Conservation (phyloP, 805 yeast species). For the Kodamaea fukazawae region DNA sequence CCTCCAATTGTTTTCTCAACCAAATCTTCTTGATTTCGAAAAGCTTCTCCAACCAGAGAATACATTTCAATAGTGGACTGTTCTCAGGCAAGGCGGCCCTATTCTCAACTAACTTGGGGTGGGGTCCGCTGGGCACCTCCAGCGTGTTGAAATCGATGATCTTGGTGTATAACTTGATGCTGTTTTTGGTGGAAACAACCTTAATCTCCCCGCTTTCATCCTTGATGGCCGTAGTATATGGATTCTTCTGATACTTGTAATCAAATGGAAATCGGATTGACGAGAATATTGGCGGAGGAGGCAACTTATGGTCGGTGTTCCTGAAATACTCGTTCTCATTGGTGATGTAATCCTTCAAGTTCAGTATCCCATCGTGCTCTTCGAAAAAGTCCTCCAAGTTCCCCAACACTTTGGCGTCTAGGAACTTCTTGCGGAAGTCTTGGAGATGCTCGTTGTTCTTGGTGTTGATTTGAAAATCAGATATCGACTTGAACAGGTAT, state of each 20-base stretch:
- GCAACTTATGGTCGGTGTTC: constrained; percentile 52
- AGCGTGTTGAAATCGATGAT: constrained; percentile 48
- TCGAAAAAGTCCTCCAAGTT: constrained; percentile 26
- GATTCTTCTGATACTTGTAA: constrained; percentile 75
- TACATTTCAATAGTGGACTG: constrained; percentile 40
- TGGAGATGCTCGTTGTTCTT: constrained; percentile 44
- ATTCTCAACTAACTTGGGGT: constrained; percentile 42
- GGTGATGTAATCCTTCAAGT: constrained; percentile 26
- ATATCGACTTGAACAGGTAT: constrained; percentile 76
- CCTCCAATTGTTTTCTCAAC: constrained; percentile 71
- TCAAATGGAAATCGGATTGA: constrained; percentile 72
- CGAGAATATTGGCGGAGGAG: constrained; percentile 87
- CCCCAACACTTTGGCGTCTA: constrained; percentile 23
- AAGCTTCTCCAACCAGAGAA: constrained; percentile 41
- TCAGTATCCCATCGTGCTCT: constrained; percentile 20
- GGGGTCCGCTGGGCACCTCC: constrained; percentile 48
- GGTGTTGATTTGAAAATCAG: constrained; percentile 79
- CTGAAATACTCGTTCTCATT: constrained; percentile 19
- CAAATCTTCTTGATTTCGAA: constrained; percentile 79
- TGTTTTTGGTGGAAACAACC: constrained; percentile 44
- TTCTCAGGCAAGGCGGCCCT: constrained; percentile 34
- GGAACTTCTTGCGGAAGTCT: constrained; percentile 25
- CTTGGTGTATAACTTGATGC: constrained; percentile 51
- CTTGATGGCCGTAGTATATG: constrained; percentile 47
- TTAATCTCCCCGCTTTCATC: constrained; percentile 58